These are phyloP conservation scores for Pseudoscleropodium purum DNA, from an alignment of 225 moss, liverwort and hornwort species.

Conservation along the genomic window DNA sequence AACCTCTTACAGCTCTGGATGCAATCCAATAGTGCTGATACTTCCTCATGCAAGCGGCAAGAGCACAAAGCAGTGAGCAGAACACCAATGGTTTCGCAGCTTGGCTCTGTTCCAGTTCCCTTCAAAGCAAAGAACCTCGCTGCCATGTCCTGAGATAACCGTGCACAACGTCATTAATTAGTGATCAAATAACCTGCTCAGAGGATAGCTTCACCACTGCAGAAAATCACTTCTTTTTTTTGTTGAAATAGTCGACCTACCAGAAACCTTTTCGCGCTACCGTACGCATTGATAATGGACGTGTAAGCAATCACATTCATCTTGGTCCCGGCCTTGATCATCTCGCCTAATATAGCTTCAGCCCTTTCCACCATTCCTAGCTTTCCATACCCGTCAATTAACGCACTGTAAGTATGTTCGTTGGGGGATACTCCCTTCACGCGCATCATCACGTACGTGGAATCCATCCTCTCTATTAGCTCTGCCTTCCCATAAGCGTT, in stretches of 20 bases:
- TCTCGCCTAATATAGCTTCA: conserved; percentile 41
- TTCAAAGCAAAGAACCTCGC: conserved; percentile 39
- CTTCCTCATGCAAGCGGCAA: conserved; percentile 38
- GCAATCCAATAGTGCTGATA: conserved; percentile 36
- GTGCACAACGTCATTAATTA: not conserved
- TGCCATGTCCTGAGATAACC: conserved; percentile 40
- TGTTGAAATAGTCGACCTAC: not conserved
- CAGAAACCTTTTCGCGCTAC: conserved; percentile 50
- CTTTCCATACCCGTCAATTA: conserved; percentile 64
- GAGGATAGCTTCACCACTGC: not conserved
- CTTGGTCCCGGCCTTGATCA: conserved; percentile 44
- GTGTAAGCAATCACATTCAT: conserved; percentile 63
- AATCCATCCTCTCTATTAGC: conserved; percentile 48
- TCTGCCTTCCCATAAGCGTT: conserved; percentile 68
- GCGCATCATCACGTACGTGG: conserved; percentile 45
- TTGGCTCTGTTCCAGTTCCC: conserved; percentile 33
- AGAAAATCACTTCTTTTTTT: not conserved
- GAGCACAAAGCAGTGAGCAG: conserved; percentile 52
- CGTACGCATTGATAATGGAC: conserved; percentile 57
- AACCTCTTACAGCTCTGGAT: conserved; percentile 38
- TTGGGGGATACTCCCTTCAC: conserved; percentile 49
- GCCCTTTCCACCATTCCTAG: conserved; percentile 56
- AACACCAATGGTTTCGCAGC: conserved; percentile 59
- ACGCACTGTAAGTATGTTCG: conserved; percentile 51
- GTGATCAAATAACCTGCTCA: not conserved